These are phyloP conservation scores for Psophocarpus tetragonolobus DNA, from an alignment of 306 rosid genomes.

Conservation along the genomic window DNA sequence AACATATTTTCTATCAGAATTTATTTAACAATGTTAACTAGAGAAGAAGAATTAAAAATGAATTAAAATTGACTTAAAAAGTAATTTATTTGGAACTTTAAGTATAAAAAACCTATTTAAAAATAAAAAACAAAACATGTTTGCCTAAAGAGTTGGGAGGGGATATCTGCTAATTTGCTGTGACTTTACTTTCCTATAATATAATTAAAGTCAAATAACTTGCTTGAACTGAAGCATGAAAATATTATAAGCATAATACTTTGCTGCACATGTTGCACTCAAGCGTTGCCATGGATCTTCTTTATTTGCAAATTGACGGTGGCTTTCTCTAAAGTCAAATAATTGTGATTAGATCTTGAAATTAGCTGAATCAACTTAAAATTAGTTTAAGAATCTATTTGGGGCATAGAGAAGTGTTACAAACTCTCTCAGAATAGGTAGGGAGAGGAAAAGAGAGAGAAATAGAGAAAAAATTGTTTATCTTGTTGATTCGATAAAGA, in stretches of 20 bases:
- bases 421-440: too few species aligned
- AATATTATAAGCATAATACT: not conserved
- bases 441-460: too few species aligned
- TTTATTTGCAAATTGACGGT: not conserved
- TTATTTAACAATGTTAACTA: too few species aligned
- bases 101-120: too few species aligned
- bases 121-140: not conserved
- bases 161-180: not conserved
- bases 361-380: not conserved
- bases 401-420: too few species aligned
- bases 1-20: too few species aligned
- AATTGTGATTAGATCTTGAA: not conserved
- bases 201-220: slow-evolving; percentile 2
- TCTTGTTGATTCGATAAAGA: too few species aligned
- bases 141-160: not conserved
- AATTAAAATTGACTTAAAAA: too few species aligned
- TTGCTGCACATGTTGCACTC: not conserved
- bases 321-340: not conserved
- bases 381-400: too few species aligned
- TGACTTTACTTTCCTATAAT: not conserved
- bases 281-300: not conserved
- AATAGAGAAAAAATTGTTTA: too few species aligned
- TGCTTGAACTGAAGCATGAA: not conserved
- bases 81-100: too few species aligned
- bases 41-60: too few species aligned